These are phyloP conservation scores for Nephelium lappaceum DNA, from an alignment of 345 rosid species.

Conservation along the genomic window DNA sequence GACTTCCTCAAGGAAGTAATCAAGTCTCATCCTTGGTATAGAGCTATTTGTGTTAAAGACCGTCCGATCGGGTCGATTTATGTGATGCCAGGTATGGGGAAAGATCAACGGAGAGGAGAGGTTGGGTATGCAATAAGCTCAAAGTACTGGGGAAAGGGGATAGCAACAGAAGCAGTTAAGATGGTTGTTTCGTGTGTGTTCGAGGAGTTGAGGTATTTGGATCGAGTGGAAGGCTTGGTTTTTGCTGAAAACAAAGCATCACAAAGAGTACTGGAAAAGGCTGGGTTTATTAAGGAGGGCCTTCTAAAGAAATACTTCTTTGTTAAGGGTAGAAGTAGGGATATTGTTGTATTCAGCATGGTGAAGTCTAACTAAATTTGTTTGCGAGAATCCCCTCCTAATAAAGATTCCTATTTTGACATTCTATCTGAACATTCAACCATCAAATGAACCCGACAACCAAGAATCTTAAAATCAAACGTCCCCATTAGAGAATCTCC, in stretches of 20 bases:
- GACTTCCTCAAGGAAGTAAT: slow-evolving; percentile 22
- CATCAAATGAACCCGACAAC: not conserved
- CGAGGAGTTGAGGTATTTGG: slow-evolving; percentile 2
- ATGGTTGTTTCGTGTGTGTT: not conserved
- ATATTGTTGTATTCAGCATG: slow-evolving; percentile 5
- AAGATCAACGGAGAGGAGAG: slow-evolving; percentile 28
- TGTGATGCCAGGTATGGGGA: slow-evolving; percentile 17
- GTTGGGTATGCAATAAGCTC: slow-evolving; percentile 23
- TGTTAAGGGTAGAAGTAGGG: slow-evolving; percentile 10
- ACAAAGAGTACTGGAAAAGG: slow-evolving; percentile 15
- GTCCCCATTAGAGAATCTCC: not conserved
- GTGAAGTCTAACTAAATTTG: not conserved
- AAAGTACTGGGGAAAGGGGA: slow-evolving; percentile 23
- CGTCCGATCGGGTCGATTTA: slow-evolving; percentile 19
- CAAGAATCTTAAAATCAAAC: not conserved
- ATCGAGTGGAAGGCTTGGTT: slow-evolving; percentile 14
- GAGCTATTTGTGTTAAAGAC: slow-evolving; percentile 21
- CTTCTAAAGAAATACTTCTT: slow-evolving; percentile 12
- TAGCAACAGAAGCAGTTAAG: slow-evolving; percentile 19
- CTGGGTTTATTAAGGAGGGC: slow-evolving; percentile 17
- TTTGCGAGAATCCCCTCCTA: too few species aligned
- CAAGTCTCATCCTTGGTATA: slow-evolving; percentile 22
- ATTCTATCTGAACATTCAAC: not conserved
- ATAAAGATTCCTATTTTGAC: too few species aligned
- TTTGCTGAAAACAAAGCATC: slow-evolving; percentile 17